Percentiles rank a stretch among this genome's conserved stretches.
phyloP scores from a whole-genome alignment of 306 rosid species.

The Carpinus viminea region DNA sequence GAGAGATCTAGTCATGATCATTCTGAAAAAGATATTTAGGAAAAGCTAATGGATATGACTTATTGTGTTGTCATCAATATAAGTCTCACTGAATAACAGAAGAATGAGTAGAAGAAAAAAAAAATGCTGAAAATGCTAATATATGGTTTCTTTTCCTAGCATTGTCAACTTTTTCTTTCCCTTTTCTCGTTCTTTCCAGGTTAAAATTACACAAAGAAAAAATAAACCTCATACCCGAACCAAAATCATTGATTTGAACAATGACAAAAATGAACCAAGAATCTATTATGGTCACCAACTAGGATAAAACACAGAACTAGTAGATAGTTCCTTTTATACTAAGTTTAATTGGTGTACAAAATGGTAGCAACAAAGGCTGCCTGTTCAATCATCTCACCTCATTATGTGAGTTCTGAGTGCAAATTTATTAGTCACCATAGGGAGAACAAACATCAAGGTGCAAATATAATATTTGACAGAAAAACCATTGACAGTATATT shows the following conservation, averaged over 20 bases:
- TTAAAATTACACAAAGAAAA: background rate
- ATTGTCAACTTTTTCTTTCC: background rate
- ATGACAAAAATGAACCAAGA: background rate
- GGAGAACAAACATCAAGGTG: background rate
- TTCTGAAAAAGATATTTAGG: background rate
- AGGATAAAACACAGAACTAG: too few relatives aligned
- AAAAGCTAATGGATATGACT: background rate
- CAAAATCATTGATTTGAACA: background rate
- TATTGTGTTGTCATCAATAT: background rate
- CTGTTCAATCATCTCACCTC: background rate
- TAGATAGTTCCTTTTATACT: background rate
- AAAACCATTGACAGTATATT: constrained; percentile 4
- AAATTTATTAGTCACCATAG: background rate
- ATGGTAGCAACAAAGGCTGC: background rate
- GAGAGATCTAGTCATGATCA: background rate
- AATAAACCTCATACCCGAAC: background rate
- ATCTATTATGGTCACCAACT: background rate
- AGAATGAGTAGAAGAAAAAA: background rate
- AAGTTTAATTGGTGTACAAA: background rate
- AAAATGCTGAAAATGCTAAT: background rate
- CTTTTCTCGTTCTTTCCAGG: background rate
- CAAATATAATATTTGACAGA: background rate
- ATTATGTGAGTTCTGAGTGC: background rate
- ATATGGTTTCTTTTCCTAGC: background rate
- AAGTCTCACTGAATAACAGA: background rate